Percentiles rank a stretch among this genome's conserved stretches.
Evolutionary conservation across 2,329 filamentous ascomycete genomes (phyloP).

Genomic region (Cladophialophora chaetospira): DNA sequence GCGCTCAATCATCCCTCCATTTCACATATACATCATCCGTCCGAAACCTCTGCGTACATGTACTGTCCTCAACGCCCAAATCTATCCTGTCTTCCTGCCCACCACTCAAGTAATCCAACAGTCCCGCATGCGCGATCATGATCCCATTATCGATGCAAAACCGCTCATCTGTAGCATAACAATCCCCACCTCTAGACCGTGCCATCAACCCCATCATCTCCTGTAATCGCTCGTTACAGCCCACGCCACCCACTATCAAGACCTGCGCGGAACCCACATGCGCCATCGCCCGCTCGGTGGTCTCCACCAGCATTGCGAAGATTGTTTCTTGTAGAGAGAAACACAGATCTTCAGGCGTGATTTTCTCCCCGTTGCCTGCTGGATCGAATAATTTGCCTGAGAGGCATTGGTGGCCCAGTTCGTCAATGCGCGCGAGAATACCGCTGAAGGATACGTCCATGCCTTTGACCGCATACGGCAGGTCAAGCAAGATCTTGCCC

Average conservation of each 20-base stretch:
- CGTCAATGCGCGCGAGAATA: slow-evolving; percentile 81
- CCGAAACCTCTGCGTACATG: slow-evolving; percentile 80
- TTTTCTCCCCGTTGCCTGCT: slow-evolving; percentile 52
- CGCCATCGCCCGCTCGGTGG: slow-evolving; percentile 97
- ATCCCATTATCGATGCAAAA: slow-evolving; percentile 99
- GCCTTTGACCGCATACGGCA: slow-evolving; percentile 95
- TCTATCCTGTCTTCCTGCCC: slow-evolving; percentile 61
- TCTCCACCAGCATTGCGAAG: slow-evolving; percentile 96
- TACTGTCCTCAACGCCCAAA: slow-evolving; percentile 81
- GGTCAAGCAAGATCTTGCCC: slow-evolving; percentile 71
- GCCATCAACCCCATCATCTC: slow-evolving; percentile 99
- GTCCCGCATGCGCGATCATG: slow-evolving; percentile 96
- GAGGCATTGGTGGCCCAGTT: slow-evolving; percentile 70
- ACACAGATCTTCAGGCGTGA: slow-evolving; percentile 84
- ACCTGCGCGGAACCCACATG: slow-evolving; percentile 91
- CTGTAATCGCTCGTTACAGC: slow-evolving; percentile 90
- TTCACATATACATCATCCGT: slow-evolving; percentile 79
- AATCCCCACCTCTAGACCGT: slow-evolving; percentile 78
- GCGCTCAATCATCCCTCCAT: slow-evolving; percentile 65
- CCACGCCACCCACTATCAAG: slow-evolving; percentile 91
- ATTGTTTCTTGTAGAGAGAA: slow-evolving; percentile 95
- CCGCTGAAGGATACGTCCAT: slow-evolving; percentile 98
- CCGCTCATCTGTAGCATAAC: slow-evolving; percentile 93
- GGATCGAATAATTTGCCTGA: slow-evolving; percentile 45
- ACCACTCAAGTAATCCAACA: slow-evolving; percentile 81